Evolutionary conservation across 108 stramenopile species (phyloP), one percentile per base, ranked within the genome.

Genomic region (Cyclostephanos tholiformis): DNA sequence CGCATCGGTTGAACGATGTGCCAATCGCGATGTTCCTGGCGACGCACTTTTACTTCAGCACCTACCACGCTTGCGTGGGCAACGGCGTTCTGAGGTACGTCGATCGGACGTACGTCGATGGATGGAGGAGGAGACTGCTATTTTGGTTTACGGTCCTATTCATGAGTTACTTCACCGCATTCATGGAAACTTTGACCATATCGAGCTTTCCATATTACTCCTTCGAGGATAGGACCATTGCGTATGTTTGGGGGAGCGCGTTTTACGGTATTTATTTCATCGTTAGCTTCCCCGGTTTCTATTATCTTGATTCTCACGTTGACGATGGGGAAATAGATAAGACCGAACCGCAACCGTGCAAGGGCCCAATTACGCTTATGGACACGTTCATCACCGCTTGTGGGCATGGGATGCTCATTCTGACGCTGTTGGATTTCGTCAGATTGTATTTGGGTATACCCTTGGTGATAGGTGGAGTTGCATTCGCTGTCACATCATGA

Each of bases 251-350:
- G 83, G 66, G 95, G 71, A 84, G 82, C 19, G 97, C 96, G 2
- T 98, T 98, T 82, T 99, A 99, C 72, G 98, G 97, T 6, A 98
- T 98, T 43, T 99, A 99, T 72, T 99, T 99, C 65, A 65, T 99
- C n/a, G 97, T 98, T 49, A 91, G 90, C 63, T 99, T 91, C 67
- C 96, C 98, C 5, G 95, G 94, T 63, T 98, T 98, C 84, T 96
- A 84, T 61, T 61, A 62, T 39, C 89, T 96, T 80, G 91, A 95
- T 78, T 65, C 71, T 2, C 58, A 90, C 19, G 71, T 92, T 22
- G 93, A 91, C 65, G 63, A 59, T 16, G 59, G 72, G 60, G 38
- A 57, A 55, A 12, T 52, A 65, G 20, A 63, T 56, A 43, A 17
- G 39, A 26, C 39, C 46, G 72, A 50, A 20, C 29, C 29, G 30